Evolutionary conservation across 2,329 filamentous ascomycete species (phyloP).

Genomic region (Nothomitra cinnamomea): DNA sequence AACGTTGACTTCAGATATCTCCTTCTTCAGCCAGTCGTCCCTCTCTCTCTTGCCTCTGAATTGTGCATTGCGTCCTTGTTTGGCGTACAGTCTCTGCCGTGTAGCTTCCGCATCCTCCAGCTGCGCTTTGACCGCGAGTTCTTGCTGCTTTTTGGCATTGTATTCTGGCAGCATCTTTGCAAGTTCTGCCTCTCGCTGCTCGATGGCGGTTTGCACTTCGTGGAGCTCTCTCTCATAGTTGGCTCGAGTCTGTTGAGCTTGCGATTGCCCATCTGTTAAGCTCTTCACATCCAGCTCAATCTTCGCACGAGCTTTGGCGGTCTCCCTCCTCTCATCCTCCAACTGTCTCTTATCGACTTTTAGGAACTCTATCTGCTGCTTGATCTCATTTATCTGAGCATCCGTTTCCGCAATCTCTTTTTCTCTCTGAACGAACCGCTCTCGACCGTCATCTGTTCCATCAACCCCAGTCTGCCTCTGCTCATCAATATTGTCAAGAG

Average conservation of each 20-base stretch:
- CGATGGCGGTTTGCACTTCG: slow-evolving; percentile 56
- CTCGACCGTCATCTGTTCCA: slow-evolving; percentile 63
- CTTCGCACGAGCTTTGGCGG: slow-evolving; percentile 64
- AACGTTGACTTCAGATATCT: slow-evolving; percentile 64
- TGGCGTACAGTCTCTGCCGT: slow-evolving; percentile 68
- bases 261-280: slow-evolving; percentile 65
- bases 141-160: slow-evolving; percentile 53
- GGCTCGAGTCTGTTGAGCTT: slow-evolving; percentile 53
- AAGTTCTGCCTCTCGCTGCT: slow-evolving; percentile 60
- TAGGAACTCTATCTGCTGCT: slow-evolving; percentile 69
- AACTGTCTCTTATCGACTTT: slow-evolving; percentile 72
- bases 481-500: slow-evolving; percentile 69
- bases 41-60: slow-evolving; percentile 81
- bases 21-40: slow-evolving; percentile 62
- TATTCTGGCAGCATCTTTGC: slow-evolving; percentile 60
- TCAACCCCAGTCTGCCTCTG: slow-evolving; percentile 68
- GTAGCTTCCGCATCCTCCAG: slow-evolving; percentile 61
- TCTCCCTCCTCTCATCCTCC: slow-evolving; percentile 76
- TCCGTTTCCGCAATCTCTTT: slow-evolving; percentile 63
- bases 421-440: slow-evolving; percentile 61
- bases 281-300: slow-evolving; percentile 71
- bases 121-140: slow-evolving; percentile 50
- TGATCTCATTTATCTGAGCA: slow-evolving; percentile 59
- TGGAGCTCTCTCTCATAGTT: slow-evolving; percentile 57
- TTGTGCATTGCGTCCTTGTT: slow-evolving; percentile 75